These are phyloP conservation scores for Apophysomyces elegans DNA, from an alignment of 371 early-diverging fungal genomes.

Conservation along the genomic window DNA sequence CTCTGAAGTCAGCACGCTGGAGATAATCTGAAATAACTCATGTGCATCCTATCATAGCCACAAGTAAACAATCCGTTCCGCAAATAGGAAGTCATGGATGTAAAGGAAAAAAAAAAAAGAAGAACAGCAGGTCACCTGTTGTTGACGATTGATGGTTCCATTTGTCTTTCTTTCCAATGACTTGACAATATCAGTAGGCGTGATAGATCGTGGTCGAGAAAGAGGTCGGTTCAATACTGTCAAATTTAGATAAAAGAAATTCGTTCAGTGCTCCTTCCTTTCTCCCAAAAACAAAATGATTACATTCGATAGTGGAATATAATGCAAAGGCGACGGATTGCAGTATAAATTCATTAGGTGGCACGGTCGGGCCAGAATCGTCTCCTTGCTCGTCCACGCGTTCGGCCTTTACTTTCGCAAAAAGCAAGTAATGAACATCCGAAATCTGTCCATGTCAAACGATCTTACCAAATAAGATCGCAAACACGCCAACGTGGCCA, in stretches of 20 bases:
- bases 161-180: constrained; percentile 48
- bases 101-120: not conserved
- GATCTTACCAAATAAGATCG: constrained; percentile 51
- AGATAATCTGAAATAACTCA: constrained; percentile 89
- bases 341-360: constrained; percentile 46
- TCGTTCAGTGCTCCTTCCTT: not conserved
- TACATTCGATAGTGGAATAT: constrained; percentile 56
- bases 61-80: not conserved
- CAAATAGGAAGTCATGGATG: no score
- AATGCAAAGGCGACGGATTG: constrained; percentile 56
- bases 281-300: not conserved
- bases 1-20: constrained; percentile 78
- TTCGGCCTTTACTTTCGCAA: constrained; percentile 40
- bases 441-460: not conserved
- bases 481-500: constrained; percentile 57
- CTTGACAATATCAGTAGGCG: constrained; percentile 43
- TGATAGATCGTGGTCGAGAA: constrained; percentile 37
- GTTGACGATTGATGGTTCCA: constrained; percentile 48
- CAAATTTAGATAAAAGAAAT: not conserved
- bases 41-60: constrained; percentile 84
- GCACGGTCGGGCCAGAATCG: constrained; percentile 39
- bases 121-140: constrained; percentile 39
- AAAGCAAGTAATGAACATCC: constrained; percentile 6
- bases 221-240: constrained; percentile 51
- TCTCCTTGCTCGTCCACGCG: constrained; percentile 58